Base-by-base conservation (phyloP, 192 early-diverging fungal species). In the Coemansia asiatica region DNA sequence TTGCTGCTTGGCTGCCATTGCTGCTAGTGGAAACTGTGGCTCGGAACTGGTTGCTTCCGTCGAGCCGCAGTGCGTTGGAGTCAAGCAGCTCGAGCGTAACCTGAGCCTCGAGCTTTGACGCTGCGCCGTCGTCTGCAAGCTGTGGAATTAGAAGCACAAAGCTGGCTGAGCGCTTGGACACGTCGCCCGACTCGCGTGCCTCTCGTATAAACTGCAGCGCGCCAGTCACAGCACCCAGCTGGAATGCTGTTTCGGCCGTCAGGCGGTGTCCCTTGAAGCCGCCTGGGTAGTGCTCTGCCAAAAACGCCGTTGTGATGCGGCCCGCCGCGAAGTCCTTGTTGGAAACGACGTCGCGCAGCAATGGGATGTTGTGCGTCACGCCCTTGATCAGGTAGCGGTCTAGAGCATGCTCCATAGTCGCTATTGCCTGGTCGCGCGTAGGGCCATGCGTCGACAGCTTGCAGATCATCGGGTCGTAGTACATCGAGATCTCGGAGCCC, bases 391-490 rank as follows among this genome's bases (percentile, higher is more conserved):
- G 89, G 69, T 94, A 95, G 25, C 81, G 84, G 79, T 98, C 95
- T 59, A 98, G 82, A 12, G 94, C 94, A 38, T 83, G 72, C 56
- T 87, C 82, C 94, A 98, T 95, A 28, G 71, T 82, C 28, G 83
- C 63, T 19, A 94, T 90, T 1, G 94, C 91, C 58, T 86, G 86
- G n/a, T 85, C 76, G 54, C 95, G 87, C 4, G 88, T 90, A 13
- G 72, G 64, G 15, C 90, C 94, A 64, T 95, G 87, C n/a, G 92
- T 92, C 58, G 87, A 90, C 18, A 98, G 85, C 84, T 96, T 97
- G 83, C 95, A 94, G 47, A 98, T 92, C 81, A 98, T 86, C 33
- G 95, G 94, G 68, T 98, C 95, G 75, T 98, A 98, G 83, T 95
- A 93, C 29, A 98, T 91, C n/a, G 85, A 82, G 66, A 98, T 95